Evolutionary conservation across 306 rosid species (phyloP).

Genomic region (barrel medic (Medicago truncatula)): DNA sequence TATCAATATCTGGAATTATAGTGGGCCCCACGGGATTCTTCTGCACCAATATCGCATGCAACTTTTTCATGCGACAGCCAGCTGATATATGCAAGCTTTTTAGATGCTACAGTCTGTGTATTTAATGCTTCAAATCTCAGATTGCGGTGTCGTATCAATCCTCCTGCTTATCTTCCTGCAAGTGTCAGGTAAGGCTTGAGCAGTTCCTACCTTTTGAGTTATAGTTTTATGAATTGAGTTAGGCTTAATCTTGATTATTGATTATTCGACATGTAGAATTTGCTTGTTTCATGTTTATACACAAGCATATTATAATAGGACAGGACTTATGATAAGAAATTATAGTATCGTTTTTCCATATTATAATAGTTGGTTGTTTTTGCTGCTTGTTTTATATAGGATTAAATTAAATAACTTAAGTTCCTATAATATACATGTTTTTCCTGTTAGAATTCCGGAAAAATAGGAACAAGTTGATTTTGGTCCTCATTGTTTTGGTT

Average conservation of each 20-base stretch:
- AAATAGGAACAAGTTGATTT: too few species aligned
- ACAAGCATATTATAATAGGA: background rate
- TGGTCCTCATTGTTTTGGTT: background rate
- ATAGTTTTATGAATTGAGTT: background rate
- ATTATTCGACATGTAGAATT: conserved; percentile 11
- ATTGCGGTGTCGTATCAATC: conserved; percentile 86
- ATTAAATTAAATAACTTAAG: background rate
- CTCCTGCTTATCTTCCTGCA: conserved; percentile 80
- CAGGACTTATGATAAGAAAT: background rate
- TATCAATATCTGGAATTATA: conserved; percentile 37
- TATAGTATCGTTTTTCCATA: background rate
- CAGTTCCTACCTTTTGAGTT: background rate
- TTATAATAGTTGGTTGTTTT: background rate
- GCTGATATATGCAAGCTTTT: conserved; percentile 88
- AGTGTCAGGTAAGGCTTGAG: conserved; percentile 62
- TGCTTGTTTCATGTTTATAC: background rate
- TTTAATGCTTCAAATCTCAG: conserved; percentile 81
- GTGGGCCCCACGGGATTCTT: conserved; percentile 76
- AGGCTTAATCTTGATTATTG: background rate
- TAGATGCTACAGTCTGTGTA: conserved; percentile 83
- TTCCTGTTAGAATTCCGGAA: background rate
- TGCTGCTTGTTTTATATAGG: background rate
- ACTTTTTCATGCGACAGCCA: conserved; percentile 95
- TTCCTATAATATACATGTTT: background rate
- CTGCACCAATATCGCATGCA: conserved; percentile 90